Percentiles rank a stretch among this genome's conserved stretches.
Evolutionary conservation across 345 rosid species (phyloP).

Genomic region (Sonneratia caseolaris): DNA sequence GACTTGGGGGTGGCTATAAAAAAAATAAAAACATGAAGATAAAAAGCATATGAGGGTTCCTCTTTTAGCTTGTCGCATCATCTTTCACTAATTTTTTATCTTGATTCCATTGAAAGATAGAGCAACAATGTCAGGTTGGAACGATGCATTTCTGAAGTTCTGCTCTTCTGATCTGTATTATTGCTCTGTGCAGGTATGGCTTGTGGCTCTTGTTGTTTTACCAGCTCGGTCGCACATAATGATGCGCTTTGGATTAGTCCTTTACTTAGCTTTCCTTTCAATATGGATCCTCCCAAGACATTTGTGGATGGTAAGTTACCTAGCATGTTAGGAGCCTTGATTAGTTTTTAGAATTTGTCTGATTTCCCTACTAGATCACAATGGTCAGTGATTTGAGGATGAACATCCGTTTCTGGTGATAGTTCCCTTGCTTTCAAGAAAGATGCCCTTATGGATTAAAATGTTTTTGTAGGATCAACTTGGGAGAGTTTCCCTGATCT

Average conservation of each 20-base stretch:
- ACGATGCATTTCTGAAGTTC: neutral
- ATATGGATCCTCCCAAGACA: constrained; percentile 56
- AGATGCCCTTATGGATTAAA: constrained; percentile 7
- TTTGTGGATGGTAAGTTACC: constrained; percentile 58
- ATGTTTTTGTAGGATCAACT: constrained; percentile 60
- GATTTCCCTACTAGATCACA: neutral
- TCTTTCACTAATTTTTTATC: neutral
- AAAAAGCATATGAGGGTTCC: neutral
- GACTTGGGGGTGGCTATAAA: neutral
- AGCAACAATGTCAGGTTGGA: neutral
- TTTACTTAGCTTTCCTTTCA: constrained; percentile 55
- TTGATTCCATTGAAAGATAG: neutral
- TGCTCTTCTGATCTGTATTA: neutral
- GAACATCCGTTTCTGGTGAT: neutral
- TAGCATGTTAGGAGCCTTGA: neutral
- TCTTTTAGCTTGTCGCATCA: neutral
- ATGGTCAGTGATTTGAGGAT: neutral
- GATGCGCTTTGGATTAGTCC: constrained; percentile 74
- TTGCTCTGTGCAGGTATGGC: constrained; percentile 61
- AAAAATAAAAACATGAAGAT: neutral
- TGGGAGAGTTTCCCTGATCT: constrained; percentile 84
- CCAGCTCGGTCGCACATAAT: constrained; percentile 73
- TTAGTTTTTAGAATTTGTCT: neutral
- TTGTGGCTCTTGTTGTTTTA: constrained; percentile 71
- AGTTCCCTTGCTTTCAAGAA: neutral